phyloP scores from a whole-genome alignment of 768 basidiomycete genomes.

The Tylopilus subfusipes region DNA sequence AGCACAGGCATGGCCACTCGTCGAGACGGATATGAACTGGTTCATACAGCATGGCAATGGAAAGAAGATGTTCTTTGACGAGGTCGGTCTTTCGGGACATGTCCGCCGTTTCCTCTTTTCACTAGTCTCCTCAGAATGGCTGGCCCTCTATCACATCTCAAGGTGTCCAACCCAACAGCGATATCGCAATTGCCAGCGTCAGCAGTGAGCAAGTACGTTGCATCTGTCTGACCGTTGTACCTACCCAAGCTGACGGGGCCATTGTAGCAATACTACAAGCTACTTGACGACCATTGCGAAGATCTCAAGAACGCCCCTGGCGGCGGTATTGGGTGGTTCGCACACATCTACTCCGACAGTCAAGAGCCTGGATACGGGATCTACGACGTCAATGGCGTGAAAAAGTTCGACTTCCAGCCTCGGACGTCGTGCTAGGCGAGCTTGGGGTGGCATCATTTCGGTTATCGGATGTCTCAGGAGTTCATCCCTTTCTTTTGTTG shows the following conservation, averaged over 20 bases:
- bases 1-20: constrained; percentile 59
- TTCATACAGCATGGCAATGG: constrained; percentile 57
- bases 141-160: constrained; percentile 70
- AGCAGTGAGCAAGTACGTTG: constrained; percentile 53
- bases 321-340: constrained; percentile 79
- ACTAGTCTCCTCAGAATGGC: constrained; percentile 53
- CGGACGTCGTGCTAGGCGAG: constrained; percentile 50
- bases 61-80: constrained; percentile 73
- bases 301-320: constrained; percentile 55
- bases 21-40: constrained; percentile 59
- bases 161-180: constrained; percentile 64
- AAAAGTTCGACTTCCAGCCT: constrained; percentile 66
- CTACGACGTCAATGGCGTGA: constrained; percentile 42
- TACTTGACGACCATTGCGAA: constrained; percentile 62
- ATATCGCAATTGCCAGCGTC: constrained; percentile 55
- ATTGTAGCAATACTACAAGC: constrained; percentile 48
- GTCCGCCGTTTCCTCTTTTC: neutral
- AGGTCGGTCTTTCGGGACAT: constrained; percentile 40
- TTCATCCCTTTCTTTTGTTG: neutral
- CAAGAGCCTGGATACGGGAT: constrained; percentile 71
- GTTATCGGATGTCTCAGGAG: neutral
- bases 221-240: neutral
- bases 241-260: neutral
- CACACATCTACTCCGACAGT: constrained; percentile 70
- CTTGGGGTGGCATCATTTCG: neutral